Evolutionary conservation across 2,329 filamentous ascomycete genomes (phyloP), one percentile per base, ranked within the genome.

Genomic region (Fusarium nisikadoi): DNA sequence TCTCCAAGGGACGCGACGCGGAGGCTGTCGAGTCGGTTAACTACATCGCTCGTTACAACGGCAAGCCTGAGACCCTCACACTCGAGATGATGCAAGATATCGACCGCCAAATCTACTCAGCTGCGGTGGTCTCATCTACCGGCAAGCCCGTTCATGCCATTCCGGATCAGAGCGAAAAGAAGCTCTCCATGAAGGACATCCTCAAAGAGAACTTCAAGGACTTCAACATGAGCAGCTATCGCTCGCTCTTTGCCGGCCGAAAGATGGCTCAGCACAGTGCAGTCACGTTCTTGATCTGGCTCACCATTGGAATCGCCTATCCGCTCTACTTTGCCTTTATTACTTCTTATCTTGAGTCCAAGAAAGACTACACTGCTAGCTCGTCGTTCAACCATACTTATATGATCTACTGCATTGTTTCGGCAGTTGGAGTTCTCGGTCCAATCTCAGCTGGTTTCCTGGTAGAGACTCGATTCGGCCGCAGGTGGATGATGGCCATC

Each of bases 231-330:
- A 79, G 81, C 1, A 87, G 89, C 60, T 78, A 90, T n/a, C 83
- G 83, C 27, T 83, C 87, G 0, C 82, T 91, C 0, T 91, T 90
- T 65, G 81, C 85, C 1, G 88, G 84, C 0, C 83, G 80, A 38
- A 85, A 84, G 55, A 79, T 88, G 23, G 88, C 87, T 10, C 83
- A 85, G 63, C 87, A 86, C 9, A 90, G 88, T 0, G 79, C 80
- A 6, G 76, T 89, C 42, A 86, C 90, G 63, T 86, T 89, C 19
- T 47, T 85, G 1, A 80, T 90, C 19, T 90, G 89, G 89, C 85
- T 84, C 1, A 84, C 89, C 38, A 89, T 91, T 55, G 89, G 89
- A 9, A 83, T 90, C 17, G 87, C 84, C 0, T 90, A 86, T 56
- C 79, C 88, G 0, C 80, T 90, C 1, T 90, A 90, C 79, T 89